Conservation (phyloP, 306 rosid genomes). For the Pyrus communis region DNA sequence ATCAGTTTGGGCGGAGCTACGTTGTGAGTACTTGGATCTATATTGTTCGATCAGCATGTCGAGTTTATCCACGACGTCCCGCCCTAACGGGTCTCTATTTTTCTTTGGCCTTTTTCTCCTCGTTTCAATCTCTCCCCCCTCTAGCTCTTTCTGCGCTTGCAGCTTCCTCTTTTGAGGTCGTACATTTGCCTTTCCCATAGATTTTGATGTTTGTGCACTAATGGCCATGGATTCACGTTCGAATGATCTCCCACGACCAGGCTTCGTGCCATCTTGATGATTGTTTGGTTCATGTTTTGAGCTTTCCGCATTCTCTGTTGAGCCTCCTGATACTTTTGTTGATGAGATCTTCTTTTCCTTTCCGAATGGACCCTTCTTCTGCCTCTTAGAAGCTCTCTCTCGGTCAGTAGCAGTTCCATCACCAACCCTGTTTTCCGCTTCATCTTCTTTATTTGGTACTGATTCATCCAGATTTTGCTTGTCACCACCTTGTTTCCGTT, state of each 20-base stretch:
- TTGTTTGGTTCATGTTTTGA: slow-evolving; percentile 12
- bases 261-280: slow-evolving; percentile 27
- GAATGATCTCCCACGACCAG: slow-evolving; percentile 8
- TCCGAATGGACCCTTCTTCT: slow-evolving; percentile 20
- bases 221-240: slow-evolving; percentile 8
- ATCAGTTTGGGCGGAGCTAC: slow-evolving; percentile 30
- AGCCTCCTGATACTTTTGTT: slow-evolving; percentile 6
- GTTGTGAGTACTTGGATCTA: slow-evolving; percentile 56
- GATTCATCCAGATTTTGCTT: slow-evolving; percentile 23
- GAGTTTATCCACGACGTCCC: slow-evolving; percentile 66
- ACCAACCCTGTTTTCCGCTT: slow-evolving; percentile 14
- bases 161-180: slow-evolving; percentile 48
- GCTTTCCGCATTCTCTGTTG: slow-evolving; percentile 10
- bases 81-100: slow-evolving; percentile 59
- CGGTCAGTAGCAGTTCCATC: slow-evolving; percentile 28
- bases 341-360: not conserved
- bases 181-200: slow-evolving; percentile 15
- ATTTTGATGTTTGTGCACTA: slow-evolving; percentile 11
- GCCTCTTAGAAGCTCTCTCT: slow-evolving; percentile 36
- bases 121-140: slow-evolving; percentile 27
- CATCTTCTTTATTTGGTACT: slow-evolving; percentile 16
- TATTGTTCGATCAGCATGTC: slow-evolving; percentile 88
- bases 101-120: slow-evolving; percentile 41
- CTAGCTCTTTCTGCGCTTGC: slow-evolving; percentile 26
- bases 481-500: slow-evolving; percentile 41